Evolutionary conservation across 1,284 basidiomycete genomes (phyloP).

Genomic region (Ceratobasidium sp.): DNA sequence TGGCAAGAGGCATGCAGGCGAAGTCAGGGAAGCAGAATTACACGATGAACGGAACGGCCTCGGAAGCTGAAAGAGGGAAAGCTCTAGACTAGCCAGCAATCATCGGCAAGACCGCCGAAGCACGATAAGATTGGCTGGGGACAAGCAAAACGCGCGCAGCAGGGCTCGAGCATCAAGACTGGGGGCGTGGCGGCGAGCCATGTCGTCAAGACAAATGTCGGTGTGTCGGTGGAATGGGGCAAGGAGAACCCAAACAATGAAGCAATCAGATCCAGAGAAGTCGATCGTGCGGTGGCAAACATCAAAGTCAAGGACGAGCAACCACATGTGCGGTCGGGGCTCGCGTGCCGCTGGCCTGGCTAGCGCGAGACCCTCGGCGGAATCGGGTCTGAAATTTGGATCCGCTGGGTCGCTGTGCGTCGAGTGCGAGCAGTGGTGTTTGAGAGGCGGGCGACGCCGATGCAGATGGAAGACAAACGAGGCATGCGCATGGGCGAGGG

Average conservation of each 20-base stretch:
- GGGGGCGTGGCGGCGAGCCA: background rate
- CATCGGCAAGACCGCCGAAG: slow-evolving; percentile 5
- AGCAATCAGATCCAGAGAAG: background rate
- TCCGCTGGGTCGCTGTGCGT: background rate
- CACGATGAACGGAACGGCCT: background rate
- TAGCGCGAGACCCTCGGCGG: slow-evolving; percentile 5
- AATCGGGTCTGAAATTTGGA: background rate
- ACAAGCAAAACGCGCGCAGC: slow-evolving; percentile 21
- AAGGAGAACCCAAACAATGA: background rate
- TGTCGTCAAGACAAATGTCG: background rate
- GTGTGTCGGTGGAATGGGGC: slow-evolving; percentile 6
- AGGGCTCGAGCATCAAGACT: background rate
- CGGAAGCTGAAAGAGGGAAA: slow-evolving; percentile 8
- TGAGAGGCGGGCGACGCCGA: background rate
- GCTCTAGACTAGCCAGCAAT: no score
- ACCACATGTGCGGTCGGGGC: slow-evolving; percentile 36
- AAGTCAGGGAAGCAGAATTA: background rate
- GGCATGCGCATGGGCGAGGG: background rate
- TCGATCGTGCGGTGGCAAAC: background rate
- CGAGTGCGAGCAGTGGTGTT: background rate
- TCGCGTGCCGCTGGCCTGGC: slow-evolving; percentile 11
- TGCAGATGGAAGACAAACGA: background rate
- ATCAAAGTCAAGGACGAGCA: slow-evolving; percentile 10
- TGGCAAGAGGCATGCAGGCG: background rate
- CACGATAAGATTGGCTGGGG: slow-evolving; percentile 14